Evolutionary conservation across 2,329 filamentous ascomycete genomes (phyloP), one percentile per base, ranked within the genome.

Genomic region (Diaporthe sp.): DNA sequence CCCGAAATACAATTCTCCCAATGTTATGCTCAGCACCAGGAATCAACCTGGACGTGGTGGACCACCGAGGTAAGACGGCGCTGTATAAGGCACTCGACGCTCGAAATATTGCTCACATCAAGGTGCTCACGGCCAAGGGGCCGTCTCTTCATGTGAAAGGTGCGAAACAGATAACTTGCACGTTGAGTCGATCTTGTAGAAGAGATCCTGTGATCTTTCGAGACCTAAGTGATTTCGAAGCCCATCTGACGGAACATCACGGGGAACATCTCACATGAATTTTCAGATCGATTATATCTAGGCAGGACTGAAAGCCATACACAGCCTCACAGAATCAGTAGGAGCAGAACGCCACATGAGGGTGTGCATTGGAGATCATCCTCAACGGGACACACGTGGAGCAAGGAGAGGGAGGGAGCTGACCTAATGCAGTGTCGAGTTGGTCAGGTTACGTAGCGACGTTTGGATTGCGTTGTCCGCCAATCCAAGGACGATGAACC

Each of bases 361-460:
- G 58, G 25, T 64, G 38, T 64, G 7, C 15, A 13, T 13, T 64
- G 40, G 40, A 28, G 15, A 38, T 30, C 25, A 33, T 45, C 38
- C 17, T 25, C 15, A 25, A 22, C 40, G 25, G 35, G 30, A 30
- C 28, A 33, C 30, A 47, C 42, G 6, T 13, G 0, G 19, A n/a
- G n/a, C 50, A 25, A 4, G 13, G n/a, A 25, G 6, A 13, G 30
- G 8, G 10, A 22, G 1, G 12, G 28, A 17, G 17, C 8, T 47
- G 60, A 17, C 40, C 60, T 66, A 35, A 47, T 6, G 17, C 42
- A 50, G 28, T 35, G 22, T n/a, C 61, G 22, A 25, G 12, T 33
- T 25, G 19, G 61, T 25, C 28, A 40, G 64, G 13, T 54, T 68
- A 68, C 64, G 45, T 68, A 54, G 64, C 17, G 28, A 54, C 9